phyloP scores from a whole-genome alignment of 1,284 basidiomycete species.

The Trametes sp. region DNA sequence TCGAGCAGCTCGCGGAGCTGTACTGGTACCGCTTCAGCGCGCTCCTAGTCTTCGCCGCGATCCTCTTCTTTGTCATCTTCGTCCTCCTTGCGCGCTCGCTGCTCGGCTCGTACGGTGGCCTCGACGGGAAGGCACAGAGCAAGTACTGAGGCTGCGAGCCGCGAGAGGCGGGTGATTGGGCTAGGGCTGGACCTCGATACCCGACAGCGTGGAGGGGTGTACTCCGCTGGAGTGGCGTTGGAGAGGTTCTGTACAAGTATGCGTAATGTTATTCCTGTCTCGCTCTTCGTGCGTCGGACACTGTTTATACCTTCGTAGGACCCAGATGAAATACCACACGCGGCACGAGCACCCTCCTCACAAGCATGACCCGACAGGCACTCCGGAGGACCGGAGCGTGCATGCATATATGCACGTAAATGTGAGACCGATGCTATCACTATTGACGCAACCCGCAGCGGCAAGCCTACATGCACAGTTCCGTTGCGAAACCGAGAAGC shows the following conservation, averaged over 20 bases:
- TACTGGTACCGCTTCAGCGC: conserved; percentile 43
- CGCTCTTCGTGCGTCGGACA: conserved; percentile 11
- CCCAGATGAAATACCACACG: neutral
- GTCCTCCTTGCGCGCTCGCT: conserved; percentile 24
- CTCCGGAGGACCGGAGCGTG: neutral
- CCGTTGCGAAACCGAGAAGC: too few species aligned
- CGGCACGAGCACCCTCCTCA: neutral
- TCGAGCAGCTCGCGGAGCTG: conserved; percentile 44
- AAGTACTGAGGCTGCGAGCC: conserved; percentile 21
- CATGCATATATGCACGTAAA: neutral
- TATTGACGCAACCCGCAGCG: too few species aligned
- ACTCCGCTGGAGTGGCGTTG: conserved; percentile 2
- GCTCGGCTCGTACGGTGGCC: conserved; percentile 21
- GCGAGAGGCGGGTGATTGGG: too few species aligned
- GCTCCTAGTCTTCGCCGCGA: conserved; percentile 34
- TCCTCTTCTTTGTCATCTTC: conserved; percentile 25
- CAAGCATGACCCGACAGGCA: neutral
- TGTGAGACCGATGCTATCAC: too few species aligned
- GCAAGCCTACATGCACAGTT: too few species aligned
- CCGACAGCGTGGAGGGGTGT: neutral
- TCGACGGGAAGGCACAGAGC: conserved; percentile 25
- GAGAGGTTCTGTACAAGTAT: conserved; percentile 26
- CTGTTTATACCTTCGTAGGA: conserved; percentile 20
- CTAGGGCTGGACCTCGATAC: neutral
- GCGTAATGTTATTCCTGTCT: conserved; percentile 26